Base-by-base conservation (phyloP, 495 filamentous ascomycete genomes). In the Neurospora tetraspora region DNA sequence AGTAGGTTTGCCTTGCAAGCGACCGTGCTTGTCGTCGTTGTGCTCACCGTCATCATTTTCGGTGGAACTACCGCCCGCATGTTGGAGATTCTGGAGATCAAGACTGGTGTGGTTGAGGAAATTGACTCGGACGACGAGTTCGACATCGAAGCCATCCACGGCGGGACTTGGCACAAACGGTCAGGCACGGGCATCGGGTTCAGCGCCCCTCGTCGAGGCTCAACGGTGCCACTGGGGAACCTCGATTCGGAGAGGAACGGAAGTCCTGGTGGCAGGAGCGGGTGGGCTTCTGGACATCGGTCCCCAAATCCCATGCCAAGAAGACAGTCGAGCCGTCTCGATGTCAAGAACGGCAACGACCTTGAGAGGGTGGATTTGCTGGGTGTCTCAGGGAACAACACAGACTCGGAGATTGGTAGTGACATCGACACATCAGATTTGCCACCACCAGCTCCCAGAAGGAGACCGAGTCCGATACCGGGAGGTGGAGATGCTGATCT, bases 11-110 rank as follows among this genome's bases (percentile, higher is more conserved):
- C 91, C 3, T 83, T 99, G 39, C 90, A 92, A 73, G 95, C 95
- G 5, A 99, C 96, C 0, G 94, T 99, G 18, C 87, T 99, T 5
- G 96, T 99, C 3, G 96, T 98, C 3, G 96, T 99, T 10, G 95
- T 99, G 74, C 85, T 99, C 47, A 98, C 96, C 1, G 96, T 99
- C 73, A 98, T 99, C 77, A 97, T 99, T 61, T 99, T 99, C 77
- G 96, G 96, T 47, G 96, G 96, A 43, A 99, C 96, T 27, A 99
- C 96, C 2, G 93, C 96, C n/a, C 91, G 96, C 69, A 98, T 99
- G 96, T 84, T 99, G 37, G 96, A 99, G 80, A 99, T 99, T 72
- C 82, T 97, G 47, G 91, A 92, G 14, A 98, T 99, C 74, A 87
- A 92, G 73, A 99, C 95, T 5, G 96, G 96, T 4, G 96, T 98